Conservation (phyloP, 495 filamentous ascomycete species). For the Pyrenopolyporus hunteri region DNA sequence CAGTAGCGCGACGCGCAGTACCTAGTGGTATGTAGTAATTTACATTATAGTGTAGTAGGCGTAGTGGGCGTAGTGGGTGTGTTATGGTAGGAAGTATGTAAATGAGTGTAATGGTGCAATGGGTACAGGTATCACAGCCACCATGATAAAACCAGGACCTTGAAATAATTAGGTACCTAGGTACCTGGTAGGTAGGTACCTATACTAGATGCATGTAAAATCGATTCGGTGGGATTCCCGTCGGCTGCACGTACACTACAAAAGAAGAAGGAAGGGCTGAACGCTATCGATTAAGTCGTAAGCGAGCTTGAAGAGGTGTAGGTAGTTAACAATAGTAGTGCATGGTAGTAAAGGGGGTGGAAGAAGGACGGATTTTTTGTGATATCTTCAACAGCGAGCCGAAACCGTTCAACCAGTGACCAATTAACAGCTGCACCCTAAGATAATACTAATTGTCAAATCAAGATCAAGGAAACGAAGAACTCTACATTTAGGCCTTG, state of each 20-base stretch:
- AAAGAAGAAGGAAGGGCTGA: conserved; percentile 14
- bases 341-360: not conserved
- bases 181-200: not conserved
- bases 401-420: not conserved
- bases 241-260: conserved; percentile 28
- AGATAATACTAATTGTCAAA: conserved; percentile 3
- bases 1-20: too few relatives aligned
- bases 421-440: not conserved
- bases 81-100: not conserved
- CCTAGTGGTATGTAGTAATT: too few relatives aligned
- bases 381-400: not conserved
- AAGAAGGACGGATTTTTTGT: not conserved
- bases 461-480: not conserved
- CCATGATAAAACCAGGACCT: conserved; percentile 9
- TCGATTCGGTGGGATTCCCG: conserved; percentile 21
- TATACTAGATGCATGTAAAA: not conserved
- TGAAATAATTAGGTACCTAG: not conserved
- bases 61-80: too few relatives aligned
- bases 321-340: not conserved
- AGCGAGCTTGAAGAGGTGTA: not conserved
- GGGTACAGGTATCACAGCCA: conserved; percentile 6
- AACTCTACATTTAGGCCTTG: too few relatives aligned
- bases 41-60: too few relatives aligned
- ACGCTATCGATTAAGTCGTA: conserved; percentile 36
- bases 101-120: not conserved